Evolutionary conservation across 257 asterid genomes (phyloP).

Genomic region (Scutellaria minor): DNA sequence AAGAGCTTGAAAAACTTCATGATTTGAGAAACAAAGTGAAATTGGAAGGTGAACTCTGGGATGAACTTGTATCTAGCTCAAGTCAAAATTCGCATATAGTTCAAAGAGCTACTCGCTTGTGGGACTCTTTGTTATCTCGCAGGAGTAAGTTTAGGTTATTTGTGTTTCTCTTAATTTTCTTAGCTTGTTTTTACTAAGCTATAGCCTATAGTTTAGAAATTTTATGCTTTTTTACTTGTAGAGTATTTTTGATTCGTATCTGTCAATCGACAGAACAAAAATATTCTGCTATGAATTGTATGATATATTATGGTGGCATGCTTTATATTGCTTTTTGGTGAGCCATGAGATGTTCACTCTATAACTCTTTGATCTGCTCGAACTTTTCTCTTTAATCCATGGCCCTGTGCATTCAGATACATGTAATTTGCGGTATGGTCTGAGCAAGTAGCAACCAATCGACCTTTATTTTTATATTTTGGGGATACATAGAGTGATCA

Average conservation of each 20-base stretch:
- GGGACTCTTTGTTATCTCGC: slow-evolving; percentile 98
- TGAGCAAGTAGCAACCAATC: neutral
- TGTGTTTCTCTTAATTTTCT: slow-evolving; percentile 29
- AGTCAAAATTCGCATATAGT: slow-evolving; percentile 98
- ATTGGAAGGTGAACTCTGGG: slow-evolving; percentile 97
- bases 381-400: neutral
- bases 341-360: slow-evolving; percentile 25
- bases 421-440: slow-evolving; percentile 27
- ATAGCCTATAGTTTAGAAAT: slow-evolving; percentile 13
- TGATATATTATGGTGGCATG: neutral
- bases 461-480: neutral
- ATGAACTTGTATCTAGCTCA: slow-evolving; percentile 98
- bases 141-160: slow-evolving; percentile 63
- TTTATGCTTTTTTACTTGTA: neutral
- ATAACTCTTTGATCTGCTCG: slow-evolving; percentile 1
- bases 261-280: slow-evolving; percentile 8
- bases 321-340: slow-evolving; percentile 26
- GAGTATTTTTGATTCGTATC: slow-evolving; percentile 1
- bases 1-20: slow-evolving; percentile 95
- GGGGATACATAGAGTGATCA: neutral
- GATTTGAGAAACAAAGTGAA: slow-evolving; percentile 94
- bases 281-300: neutral
- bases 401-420: neutral
- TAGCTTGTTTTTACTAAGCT: slow-evolving; percentile 23
- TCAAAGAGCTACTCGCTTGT: slow-evolving; percentile 94